phyloP scores from a whole-genome alignment of 2,329 filamentous ascomycete species.

The Fusarium pseudocircinatum region DNA sequence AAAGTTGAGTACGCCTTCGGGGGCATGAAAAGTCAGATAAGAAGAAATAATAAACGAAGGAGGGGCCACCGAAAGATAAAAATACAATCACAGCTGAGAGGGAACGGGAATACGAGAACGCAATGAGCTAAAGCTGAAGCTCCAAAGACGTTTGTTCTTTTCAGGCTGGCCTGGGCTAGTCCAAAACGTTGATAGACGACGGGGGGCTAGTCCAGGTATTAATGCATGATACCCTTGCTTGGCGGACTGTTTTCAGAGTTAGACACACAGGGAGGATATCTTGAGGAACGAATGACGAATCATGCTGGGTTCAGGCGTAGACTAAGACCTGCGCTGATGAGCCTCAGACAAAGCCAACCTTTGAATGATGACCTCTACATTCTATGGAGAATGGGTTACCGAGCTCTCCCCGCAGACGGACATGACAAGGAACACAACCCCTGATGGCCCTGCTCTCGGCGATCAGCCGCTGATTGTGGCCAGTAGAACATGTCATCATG shows the following conservation, averaged over 20 bases:
- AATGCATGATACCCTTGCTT: constrained; percentile 8
- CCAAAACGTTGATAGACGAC: constrained; percentile 15
- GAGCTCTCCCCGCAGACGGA: constrained; percentile 18
- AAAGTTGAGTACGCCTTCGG: neutral
- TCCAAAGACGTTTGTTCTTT: constrained; percentile 17
- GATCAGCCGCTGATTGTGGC: constrained; percentile 25
- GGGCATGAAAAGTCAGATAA: constrained; percentile 5
- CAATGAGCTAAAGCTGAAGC: constrained; percentile 35
- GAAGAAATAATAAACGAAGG: neutral
- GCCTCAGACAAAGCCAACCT: constrained; percentile 21
- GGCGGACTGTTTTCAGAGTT: constrained; percentile 12
- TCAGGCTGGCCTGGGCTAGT: constrained; percentile 32
- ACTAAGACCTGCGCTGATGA: constrained; percentile 25
- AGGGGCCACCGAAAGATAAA: constrained; percentile 4
- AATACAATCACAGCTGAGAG: neutral
- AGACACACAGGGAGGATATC: constrained; percentile 16
- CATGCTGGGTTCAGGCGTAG: constrained; percentile 4
- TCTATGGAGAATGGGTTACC: neutral
- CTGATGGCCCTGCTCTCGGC: constrained; percentile 11
- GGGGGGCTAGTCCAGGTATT: constrained; percentile 19
- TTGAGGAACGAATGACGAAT: constrained; percentile 22
- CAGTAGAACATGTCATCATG: constrained; percentile 27
- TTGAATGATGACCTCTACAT: constrained; percentile 17
- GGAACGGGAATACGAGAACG: constrained; percentile 30
- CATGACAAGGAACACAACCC: constrained; percentile 7